phyloP scores from a whole-genome alignment of 1,139 yeast genomes.

The Debaryomyces nepalensis region DNA sequence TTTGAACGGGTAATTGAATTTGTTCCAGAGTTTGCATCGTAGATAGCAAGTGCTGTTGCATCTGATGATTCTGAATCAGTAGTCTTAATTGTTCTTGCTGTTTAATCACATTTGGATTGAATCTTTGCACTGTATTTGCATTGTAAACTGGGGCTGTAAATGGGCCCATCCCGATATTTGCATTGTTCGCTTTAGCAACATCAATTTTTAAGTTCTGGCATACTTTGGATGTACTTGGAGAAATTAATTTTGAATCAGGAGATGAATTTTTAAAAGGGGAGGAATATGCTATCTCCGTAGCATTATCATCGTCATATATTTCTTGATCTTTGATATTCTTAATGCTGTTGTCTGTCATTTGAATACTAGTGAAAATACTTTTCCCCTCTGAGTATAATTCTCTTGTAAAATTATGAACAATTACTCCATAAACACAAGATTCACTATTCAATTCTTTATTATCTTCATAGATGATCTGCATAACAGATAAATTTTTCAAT shows the following conservation, averaged over 20 bases:
- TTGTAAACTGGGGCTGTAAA: conserved; percentile 43
- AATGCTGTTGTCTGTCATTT: conserved; percentile 16
- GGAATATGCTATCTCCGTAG: conserved; percentile 46
- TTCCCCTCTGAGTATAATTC: conserved; percentile 12
- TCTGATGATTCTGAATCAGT: conserved; percentile 7
- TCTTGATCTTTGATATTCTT: conserved; percentile 8
- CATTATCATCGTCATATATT: conserved; percentile 40
- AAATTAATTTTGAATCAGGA: conserved; percentile 4
- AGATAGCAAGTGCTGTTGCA: conserved; percentile 5
- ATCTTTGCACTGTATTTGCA: conserved; percentile 24
- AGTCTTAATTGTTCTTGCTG: conserved; percentile 18
- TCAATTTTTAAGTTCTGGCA: conserved; percentile 28
- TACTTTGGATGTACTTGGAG: neutral
- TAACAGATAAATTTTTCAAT: conserved; percentile 29
- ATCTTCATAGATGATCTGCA: conserved; percentile 35
- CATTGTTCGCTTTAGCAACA: conserved; percentile 20
- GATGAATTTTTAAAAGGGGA: conserved; percentile 32
- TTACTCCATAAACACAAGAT: conserved; percentile 30
- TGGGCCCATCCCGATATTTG: conserved; percentile 31
- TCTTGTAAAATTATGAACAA: conserved; percentile 34
- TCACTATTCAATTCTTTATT: conserved; percentile 18
- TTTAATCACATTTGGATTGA: conserved; percentile 22
- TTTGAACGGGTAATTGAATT: conserved; percentile 7
- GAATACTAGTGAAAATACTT: conserved; percentile 17
- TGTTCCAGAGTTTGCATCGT: conserved; percentile 8